phyloP scores from a whole-genome alignment of 2,329 filamentous ascomycete genomes.

The Coleophoma crateriformis region DNA sequence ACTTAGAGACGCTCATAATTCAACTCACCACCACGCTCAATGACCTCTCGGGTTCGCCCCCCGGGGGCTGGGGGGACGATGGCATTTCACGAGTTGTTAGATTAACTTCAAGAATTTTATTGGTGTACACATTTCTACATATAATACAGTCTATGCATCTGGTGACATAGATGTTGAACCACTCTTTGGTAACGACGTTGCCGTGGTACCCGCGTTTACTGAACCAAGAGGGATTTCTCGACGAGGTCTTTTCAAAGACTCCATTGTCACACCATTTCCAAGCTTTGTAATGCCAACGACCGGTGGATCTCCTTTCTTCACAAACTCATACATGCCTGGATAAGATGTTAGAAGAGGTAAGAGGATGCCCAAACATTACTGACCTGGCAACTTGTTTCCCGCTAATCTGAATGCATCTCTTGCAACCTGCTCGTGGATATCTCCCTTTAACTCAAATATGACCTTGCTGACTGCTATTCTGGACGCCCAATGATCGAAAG shows the following conservation, averaged over 20 bases:
- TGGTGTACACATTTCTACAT: conserved; percentile 5
- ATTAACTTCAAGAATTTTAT: background rate
- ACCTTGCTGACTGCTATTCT: conserved; percentile 88
- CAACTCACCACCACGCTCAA: too few species aligned
- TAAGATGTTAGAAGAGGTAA: conserved; percentile 17
- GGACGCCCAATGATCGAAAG: conserved; percentile 93
- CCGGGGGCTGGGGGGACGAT: too few species aligned
- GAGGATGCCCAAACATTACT: conserved; percentile 24
- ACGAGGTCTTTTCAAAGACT: conserved; percentile 77
- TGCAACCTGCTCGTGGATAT: conserved; percentile 90
- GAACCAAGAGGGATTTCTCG: conserved; percentile 31
- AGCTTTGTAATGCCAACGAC: conserved; percentile 92
- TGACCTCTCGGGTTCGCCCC: too few species aligned
- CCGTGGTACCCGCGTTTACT: conserved; percentile 10
- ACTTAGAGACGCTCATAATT: too few species aligned
- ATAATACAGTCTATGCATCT: conserved; percentile 13
- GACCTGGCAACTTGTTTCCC: conserved; percentile 90
- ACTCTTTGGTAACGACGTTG: conserved; percentile 11
- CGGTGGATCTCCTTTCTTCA: conserved; percentile 84
- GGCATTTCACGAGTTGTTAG: too few species aligned
- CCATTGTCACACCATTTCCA: conserved; percentile 66
- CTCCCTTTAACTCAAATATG: conserved; percentile 86
- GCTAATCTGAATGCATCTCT: conserved; percentile 91
- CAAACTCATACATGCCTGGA: conserved; percentile 81
- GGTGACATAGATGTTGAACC: conserved; percentile 19